These are phyloP conservation scores for Pseudocercospora cruenta DNA, from an alignment of 2,329 filamentous ascomycete species.

Conservation along the genomic window DNA sequence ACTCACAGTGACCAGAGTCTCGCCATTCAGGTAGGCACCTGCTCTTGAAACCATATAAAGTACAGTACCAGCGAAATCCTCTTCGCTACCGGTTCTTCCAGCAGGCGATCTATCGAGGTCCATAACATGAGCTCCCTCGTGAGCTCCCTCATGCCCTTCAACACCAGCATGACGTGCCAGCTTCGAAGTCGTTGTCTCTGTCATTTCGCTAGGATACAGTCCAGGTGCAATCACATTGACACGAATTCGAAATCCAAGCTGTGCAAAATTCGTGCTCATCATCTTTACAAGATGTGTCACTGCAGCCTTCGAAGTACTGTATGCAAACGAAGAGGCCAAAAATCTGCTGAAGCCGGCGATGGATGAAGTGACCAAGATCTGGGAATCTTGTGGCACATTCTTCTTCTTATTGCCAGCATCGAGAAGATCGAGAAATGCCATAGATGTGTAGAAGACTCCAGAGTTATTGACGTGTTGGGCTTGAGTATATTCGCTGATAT, in stretches of 20 bases:
- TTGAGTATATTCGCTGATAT: constrained; percentile 40
- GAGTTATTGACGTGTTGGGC: constrained; percentile 44
- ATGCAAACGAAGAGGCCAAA: constrained; percentile 44
- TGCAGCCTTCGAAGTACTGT: constrained; percentile 53
- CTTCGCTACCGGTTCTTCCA: constrained; percentile 62
- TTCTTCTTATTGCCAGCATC: constrained; percentile 48
- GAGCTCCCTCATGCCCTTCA: constrained; percentile 32
- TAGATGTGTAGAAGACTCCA: constrained; percentile 44
- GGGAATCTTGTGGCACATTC: constrained; percentile 41
- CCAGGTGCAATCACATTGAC: constrained; percentile 54
- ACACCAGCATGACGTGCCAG: constrained; percentile 29
- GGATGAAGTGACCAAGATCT: constrained; percentile 53
- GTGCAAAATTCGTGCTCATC: constrained; percentile 48
- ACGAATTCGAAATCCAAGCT: constrained; percentile 48
- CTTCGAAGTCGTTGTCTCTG: constrained; percentile 18
- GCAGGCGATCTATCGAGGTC: constrained; percentile 54
- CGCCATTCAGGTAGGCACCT: constrained; percentile 69
- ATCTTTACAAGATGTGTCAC: constrained; percentile 55
- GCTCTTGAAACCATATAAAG: constrained; percentile 67
- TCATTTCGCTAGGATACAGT: constrained; percentile 39
- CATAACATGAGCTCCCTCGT: constrained; percentile 59
- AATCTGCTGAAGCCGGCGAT: constrained; percentile 50
- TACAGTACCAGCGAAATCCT: constrained; percentile 68
- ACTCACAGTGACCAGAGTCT: constrained; percentile 62
- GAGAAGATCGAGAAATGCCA: constrained; percentile 48